Conservation (phyloP, 495 filamentous ascomycete genomes). For the Stereocaulon alpinum region DNA sequence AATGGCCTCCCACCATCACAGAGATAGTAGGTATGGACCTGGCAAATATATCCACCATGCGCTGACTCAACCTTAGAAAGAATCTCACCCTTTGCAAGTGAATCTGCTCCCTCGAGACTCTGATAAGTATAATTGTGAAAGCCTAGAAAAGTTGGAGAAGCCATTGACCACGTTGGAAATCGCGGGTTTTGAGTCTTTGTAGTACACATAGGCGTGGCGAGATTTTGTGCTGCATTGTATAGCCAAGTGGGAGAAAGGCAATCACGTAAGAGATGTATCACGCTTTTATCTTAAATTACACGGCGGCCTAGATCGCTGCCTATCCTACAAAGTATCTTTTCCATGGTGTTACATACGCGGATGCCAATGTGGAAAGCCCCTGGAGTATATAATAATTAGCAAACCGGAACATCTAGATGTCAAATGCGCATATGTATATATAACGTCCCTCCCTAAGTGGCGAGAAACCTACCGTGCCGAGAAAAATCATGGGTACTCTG, state of each 20-base stretch:
- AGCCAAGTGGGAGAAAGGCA: conserved; percentile 2
- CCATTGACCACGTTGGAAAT: conserved; percentile 1
- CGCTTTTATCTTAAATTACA: conserved; percentile 4
- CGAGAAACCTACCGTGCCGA: too few species aligned
- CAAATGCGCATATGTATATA: neutral
- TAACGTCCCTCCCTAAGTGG: too few species aligned
- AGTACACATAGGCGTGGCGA: conserved; percentile 4
- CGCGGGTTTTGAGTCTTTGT: conserved; percentile 5
- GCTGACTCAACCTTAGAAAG: neutral
- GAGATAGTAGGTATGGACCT: neutral
- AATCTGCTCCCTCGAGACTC: conserved; percentile 10
- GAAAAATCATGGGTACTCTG: too few species aligned
- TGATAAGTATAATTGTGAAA: conserved; percentile 3
- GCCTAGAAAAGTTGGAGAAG: conserved; percentile 9
- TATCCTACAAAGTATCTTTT: neutral
- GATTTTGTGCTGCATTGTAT: conserved; percentile 9
- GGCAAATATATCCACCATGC: neutral
- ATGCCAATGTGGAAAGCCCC: conserved; percentile 1
- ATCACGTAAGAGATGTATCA: conserved; percentile 5
- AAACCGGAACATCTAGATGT: conserved; percentile 1
- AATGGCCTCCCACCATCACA: neutral
- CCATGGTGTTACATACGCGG: conserved; percentile 1
- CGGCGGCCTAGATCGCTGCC: neutral
- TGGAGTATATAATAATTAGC: conserved; percentile 2
- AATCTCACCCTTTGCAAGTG: conserved; percentile 7